A percentile compares a stretch with the other conserved stretches of the same genome.
These are phyloP conservation scores for Chloris gayana DNA, from an alignment of 176 grass and related monocot genomes.

Conservation along the genomic window DNA sequence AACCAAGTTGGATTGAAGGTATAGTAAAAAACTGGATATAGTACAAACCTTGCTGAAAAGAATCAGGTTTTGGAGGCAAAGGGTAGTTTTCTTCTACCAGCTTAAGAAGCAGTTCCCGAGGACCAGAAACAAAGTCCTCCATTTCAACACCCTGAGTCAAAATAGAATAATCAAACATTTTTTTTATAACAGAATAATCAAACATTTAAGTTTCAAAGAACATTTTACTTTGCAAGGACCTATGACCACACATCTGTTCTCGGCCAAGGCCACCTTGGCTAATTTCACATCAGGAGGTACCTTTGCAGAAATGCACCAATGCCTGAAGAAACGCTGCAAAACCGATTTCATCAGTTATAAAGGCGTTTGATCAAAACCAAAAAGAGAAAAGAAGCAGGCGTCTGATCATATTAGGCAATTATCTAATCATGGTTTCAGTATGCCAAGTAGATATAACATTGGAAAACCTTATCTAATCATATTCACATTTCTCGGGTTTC, in stretches of 20 bases:
- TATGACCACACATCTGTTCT: conserved; percentile 90
- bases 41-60: conserved; percentile 66
- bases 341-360: conserved; percentile 37
- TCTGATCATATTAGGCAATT: conserved; percentile 21
- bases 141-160: conserved; percentile 84
- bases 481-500: conserved; percentile 23
- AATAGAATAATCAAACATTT: conserved; percentile 36
- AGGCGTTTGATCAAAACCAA: too few species aligned
- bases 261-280: conserved; percentile 76
- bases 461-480: too few species aligned
- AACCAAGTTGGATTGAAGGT: conserved; percentile 13
- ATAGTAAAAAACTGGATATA: conserved; percentile 25
- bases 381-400: background rate
- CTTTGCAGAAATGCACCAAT: conserved; percentile 98
- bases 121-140: conserved; percentile 98
- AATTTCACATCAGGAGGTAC: conserved; percentile 83
- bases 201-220: conserved; percentile 4
- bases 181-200: too few species aligned
- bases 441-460: too few species aligned
- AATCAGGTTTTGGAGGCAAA: conserved; percentile 77
- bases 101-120: conserved; percentile 95
- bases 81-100: conserved; percentile 97
- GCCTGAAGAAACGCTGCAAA: conserved; percentile 97
- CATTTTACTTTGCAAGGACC: conserved; percentile 23
- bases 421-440: too few species aligned